These are phyloP conservation scores for Fusarium multiceps DNA, from an alignment of 2,329 filamentous ascomycete genomes.

Conservation along the genomic window DNA sequence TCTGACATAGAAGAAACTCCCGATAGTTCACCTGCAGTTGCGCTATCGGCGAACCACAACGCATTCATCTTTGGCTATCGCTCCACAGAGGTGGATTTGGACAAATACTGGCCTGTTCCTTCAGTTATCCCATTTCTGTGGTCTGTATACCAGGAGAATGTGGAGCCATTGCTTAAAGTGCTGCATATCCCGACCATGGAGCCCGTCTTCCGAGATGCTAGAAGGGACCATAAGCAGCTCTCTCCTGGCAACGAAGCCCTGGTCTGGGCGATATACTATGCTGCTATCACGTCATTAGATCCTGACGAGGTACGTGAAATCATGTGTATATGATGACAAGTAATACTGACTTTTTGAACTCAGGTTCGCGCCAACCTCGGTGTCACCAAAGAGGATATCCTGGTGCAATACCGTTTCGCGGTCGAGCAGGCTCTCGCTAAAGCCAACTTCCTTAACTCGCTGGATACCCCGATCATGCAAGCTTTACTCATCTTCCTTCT, in stretches of 20 bases:
- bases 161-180: conserved; percentile 78
- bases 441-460: conserved; percentile 67
- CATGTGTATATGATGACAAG: background rate
- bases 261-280: conserved; percentile 71
- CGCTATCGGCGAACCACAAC: conserved; percentile 66
- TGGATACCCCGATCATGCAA: conserved; percentile 67
- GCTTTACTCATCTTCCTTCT: conserved; percentile 68
- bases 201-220: conserved; percentile 69
- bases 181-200: conserved; percentile 76
- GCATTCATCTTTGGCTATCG: conserved; percentile 79
- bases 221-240: conserved; percentile 68
- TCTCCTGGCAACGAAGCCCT: conserved; percentile 68
- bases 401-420: conserved; percentile 62
- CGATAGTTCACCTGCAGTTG: conserved; percentile 53
- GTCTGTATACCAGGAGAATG: conserved; percentile 77
- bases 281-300: conserved; percentile 68
- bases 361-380: conserved; percentile 55
- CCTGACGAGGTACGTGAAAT: conserved; percentile 64
- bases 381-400: conserved; percentile 57
- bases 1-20: conserved; percentile 72
- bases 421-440: conserved; percentile 68
- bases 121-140: conserved; percentile 75
- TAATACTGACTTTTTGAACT: background rate
- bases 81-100: conserved; percentile 75
- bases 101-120: conserved; percentile 71